Conservation (phyloP, 202 grass and related monocot genomes). For the Carex arenaria region DNA sequence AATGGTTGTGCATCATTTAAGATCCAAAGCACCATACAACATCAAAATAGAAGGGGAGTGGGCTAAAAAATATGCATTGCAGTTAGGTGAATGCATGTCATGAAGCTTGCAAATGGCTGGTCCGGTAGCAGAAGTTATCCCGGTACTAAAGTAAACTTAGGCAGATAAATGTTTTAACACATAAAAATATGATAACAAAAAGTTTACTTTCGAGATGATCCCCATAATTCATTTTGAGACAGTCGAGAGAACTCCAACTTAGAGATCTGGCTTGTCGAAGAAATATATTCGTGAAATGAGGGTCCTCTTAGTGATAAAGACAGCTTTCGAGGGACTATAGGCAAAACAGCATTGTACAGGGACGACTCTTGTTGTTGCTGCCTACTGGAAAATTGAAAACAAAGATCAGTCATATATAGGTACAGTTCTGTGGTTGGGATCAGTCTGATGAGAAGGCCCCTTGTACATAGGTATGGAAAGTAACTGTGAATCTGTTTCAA, state of each 20-base stretch:
- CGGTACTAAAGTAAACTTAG: background rate
- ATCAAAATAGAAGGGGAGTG: background rate
- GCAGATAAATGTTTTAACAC: conserved; percentile 13
- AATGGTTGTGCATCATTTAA: background rate
- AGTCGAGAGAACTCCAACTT: conserved; percentile 57
- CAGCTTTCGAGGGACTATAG: conserved; percentile 58
- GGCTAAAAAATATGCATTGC: background rate
- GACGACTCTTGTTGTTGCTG: conserved; percentile 40
- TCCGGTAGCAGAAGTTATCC: background rate
- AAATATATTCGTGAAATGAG: conserved; percentile 79
- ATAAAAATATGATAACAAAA: conserved; percentile 11
- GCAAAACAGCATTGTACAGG: conserved; percentile 48
- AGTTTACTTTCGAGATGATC: conserved; percentile 49
- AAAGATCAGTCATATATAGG: background rate
- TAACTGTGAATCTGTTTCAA: background rate
- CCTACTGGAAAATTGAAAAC: conserved; percentile 27
- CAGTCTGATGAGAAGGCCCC: background rate
- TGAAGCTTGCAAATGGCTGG: background rate
- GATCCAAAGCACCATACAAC: background rate
- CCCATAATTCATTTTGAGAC: conserved; percentile 36
- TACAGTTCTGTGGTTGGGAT: background rate
- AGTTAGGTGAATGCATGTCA: background rate
- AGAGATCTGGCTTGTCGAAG: conserved; percentile 64
- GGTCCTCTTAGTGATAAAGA: conserved; percentile 57
- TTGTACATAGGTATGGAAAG: background rate